A percentile compares a stretch with the other conserved stretches of the same genome.
phyloP scores from a whole-genome alignment of 768 basidiomycete species.

The Solioccasus polychromus region DNA sequence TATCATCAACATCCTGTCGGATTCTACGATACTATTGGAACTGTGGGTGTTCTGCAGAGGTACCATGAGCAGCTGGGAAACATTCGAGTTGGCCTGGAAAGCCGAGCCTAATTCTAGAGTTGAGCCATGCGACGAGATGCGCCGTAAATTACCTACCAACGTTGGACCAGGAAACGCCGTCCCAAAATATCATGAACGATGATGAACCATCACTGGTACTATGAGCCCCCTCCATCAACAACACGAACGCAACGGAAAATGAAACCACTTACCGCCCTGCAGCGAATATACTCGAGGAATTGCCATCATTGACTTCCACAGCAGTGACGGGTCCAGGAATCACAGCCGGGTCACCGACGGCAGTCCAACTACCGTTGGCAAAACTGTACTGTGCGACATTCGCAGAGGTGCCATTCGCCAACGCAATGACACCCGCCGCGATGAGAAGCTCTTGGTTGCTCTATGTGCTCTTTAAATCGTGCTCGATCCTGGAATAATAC shows the following conservation, averaged over 20 bases:
- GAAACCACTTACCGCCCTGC: constrained; percentile 77
- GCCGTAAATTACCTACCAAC: constrained; percentile 44
- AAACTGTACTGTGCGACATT: constrained; percentile 77
- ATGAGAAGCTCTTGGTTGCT: constrained; percentile 65
- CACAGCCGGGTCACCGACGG: constrained; percentile 54
- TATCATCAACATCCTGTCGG: constrained; percentile 87
- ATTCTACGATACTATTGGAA: constrained; percentile 67
- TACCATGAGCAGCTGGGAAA: constrained; percentile 88
- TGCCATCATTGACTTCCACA: constrained; percentile 77
- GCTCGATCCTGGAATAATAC: not conserved
- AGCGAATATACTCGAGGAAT: constrained; percentile 82
- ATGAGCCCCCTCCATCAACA: not conserved
- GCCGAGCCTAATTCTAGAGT: constrained; percentile 44
- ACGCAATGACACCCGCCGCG: constrained; percentile 74
- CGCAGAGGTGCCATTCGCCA: constrained; percentile 59
- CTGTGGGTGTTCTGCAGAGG: constrained; percentile 78
- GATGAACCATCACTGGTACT: constrained; percentile 58
- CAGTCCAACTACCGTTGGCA: constrained; percentile 69
- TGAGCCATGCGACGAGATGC: not conserved
- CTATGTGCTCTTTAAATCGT: constrained; percentile 41
- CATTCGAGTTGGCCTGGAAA: constrained; percentile 54
- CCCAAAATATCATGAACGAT: constrained; percentile 81
- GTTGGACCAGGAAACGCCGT: constrained; percentile 72
- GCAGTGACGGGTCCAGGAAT: constrained; percentile 92
- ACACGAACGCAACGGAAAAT: not conserved